A percentile compares a stretch with the other conserved stretches of the same genome.
phyloP scores from a whole-genome alignment of 805 yeast genomes.

The Myxozyma neotropica region DNA sequence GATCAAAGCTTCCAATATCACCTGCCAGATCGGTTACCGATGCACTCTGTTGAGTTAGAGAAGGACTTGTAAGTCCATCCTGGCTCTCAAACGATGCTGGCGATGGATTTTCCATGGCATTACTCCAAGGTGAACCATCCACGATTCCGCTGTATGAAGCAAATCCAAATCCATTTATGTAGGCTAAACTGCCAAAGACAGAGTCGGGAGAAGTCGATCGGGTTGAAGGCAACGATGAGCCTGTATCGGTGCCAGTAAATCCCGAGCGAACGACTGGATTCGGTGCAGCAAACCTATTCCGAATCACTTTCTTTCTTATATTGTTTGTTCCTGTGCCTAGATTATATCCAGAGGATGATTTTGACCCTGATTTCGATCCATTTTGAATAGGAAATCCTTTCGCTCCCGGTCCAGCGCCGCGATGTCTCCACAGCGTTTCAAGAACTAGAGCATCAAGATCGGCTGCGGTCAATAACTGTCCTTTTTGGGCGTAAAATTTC shows the following conservation, averaged over 20 bases:
- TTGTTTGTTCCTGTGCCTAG: background rate
- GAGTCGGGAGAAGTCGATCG: slow-evolving; percentile 25
- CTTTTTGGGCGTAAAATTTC: slow-evolving; percentile 15
- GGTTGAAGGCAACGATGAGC: slow-evolving; percentile 20
- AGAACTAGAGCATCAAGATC: slow-evolving; percentile 28
- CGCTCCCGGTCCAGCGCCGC: slow-evolving; percentile 1
- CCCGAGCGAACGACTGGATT: background rate
- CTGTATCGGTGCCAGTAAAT: background rate
- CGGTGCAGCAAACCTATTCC: background rate
- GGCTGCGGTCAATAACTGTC: slow-evolving; percentile 20
- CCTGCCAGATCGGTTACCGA: background rate
- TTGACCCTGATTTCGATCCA: background rate
- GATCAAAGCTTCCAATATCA: background rate
- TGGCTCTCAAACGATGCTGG: background rate
- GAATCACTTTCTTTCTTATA: slow-evolving; percentile 13
- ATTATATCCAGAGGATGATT: background rate
- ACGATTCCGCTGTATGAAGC: background rate
- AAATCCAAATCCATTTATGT: background rate
- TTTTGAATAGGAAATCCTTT: background rate
- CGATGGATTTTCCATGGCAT: background rate
- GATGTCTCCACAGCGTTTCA: slow-evolving; percentile 25
- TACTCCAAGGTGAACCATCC: background rate
- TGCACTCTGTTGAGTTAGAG: background rate
- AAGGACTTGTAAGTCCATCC: background rate
- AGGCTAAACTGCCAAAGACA: background rate